Percentiles rank a stretch among this genome's conserved stretches.
Evolutionary conservation across 192 early-diverging fungal genomes (phyloP).

Genomic region (Anaeromyces robustus): DNA sequence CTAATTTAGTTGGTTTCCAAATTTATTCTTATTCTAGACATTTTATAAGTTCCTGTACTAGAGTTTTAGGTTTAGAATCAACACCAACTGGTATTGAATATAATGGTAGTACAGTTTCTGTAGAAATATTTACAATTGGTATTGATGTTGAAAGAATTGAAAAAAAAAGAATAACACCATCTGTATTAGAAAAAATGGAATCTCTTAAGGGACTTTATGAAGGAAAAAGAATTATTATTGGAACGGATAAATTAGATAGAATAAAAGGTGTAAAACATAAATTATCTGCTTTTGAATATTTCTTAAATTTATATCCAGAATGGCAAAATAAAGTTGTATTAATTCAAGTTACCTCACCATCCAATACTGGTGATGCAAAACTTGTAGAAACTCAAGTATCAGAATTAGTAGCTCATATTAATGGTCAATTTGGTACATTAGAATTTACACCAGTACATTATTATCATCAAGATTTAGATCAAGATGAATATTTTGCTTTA

Average conservation of each 20-base stretch:
- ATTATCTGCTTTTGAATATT: slow-evolving; percentile 84
- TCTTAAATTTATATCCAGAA: slow-evolving; percentile 77
- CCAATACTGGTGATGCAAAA: slow-evolving; percentile 44
- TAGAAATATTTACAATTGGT: slow-evolving; percentile 43
- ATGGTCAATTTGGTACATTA: slow-evolving; percentile 84
- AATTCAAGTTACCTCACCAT: slow-evolving; percentile 89
- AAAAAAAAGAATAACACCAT: slow-evolving; percentile 30
- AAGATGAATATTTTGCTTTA: slow-evolving; percentile 90
- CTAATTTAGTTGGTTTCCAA: slow-evolving; percentile 19
- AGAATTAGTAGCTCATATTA: slow-evolving; percentile 84
- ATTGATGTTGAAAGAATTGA: slow-evolving; percentile 56
- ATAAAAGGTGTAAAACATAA: slow-evolving; percentile 91
- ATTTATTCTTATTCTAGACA: slow-evolving; percentile 38
- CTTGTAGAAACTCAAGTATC: slow-evolving; percentile 69
- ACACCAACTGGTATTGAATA: slow-evolving; percentile 29
- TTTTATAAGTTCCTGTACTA: slow-evolving; percentile 35
- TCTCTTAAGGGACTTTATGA: slow-evolving; percentile 66
- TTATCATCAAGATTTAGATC: slow-evolving; percentile 79
- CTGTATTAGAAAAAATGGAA: slow-evolving; percentile 62
- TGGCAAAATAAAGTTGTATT: slow-evolving; percentile 82
- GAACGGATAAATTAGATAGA: slow-evolving; percentile 88
- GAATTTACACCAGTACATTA: slow-evolving; percentile 89
- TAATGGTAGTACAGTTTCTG: slow-evolving; percentile 21
- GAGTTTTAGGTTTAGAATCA: slow-evolving; percentile 32
- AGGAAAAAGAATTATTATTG: slow-evolving; percentile 85